phyloP scores from a whole-genome alignment of 2,329 filamentous ascomycete species.

The Thielaviopsis euricoi region DNA sequence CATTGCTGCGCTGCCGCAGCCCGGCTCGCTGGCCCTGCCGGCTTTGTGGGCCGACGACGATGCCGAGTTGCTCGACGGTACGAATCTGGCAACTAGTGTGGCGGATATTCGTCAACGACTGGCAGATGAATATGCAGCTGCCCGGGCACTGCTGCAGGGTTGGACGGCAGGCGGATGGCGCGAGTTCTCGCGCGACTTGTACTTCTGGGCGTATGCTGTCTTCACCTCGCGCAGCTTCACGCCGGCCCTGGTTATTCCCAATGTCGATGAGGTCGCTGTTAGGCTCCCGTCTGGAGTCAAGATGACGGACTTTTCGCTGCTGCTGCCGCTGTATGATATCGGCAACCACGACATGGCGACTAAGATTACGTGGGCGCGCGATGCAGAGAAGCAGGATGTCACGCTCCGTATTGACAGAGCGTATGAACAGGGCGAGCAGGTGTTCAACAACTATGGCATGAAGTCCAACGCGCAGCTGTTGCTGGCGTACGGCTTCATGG shows the following conservation, averaged over 20 bases:
- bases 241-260: slow-evolving; percentile 36
- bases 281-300: slow-evolving; percentile 7
- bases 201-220: slow-evolving; percentile 48
- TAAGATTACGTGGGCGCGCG: slow-evolving; percentile 38
- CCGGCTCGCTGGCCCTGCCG: slow-evolving; percentile 37
- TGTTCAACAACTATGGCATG: slow-evolving; percentile 56
- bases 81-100: slow-evolving; percentile 33
- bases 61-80: slow-evolving; percentile 36
- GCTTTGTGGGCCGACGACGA: slow-evolving; percentile 49
- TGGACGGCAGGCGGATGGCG: slow-evolving; percentile 16
- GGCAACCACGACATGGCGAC: slow-evolving; percentile 52
- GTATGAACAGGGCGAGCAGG: slow-evolving; percentile 35
- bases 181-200: slow-evolving; percentile 32
- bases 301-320: slow-evolving; percentile 46
- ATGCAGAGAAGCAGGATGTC: slow-evolving; percentile 24
- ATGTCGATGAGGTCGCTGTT: slow-evolving; percentile 18
- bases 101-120: slow-evolving; percentile 30
- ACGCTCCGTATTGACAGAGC: slow-evolving; percentile 25
- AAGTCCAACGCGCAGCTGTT: slow-evolving; percentile 60
- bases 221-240: slow-evolving; percentile 51
- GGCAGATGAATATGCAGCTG: slow-evolving; percentile 24
- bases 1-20: slow-evolving; percentile 47
- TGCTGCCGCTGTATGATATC: slow-evolving; percentile 56
- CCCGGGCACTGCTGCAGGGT: slow-evolving; percentile 24
- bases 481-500: slow-evolving; percentile 45